These are phyloP conservation scores for Mycosphaerella sp. DNA, from an alignment of 2,329 filamentous ascomycete genomes.

Conservation along the genomic window DNA sequence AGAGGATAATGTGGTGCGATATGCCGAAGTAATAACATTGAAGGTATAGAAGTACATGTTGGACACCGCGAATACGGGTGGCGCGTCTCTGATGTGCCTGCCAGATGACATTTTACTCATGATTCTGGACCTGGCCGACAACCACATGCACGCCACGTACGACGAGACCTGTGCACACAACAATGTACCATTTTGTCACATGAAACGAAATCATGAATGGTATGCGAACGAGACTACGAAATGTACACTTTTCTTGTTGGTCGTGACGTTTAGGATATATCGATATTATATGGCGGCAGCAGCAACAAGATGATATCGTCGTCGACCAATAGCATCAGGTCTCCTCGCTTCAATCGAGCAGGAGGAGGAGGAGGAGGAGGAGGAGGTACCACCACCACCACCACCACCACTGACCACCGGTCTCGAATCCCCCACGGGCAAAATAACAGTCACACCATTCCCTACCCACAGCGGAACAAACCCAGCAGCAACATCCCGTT, in stretches of 20 bases:
- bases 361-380: too few relatives aligned
- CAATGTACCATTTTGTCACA: background rate
- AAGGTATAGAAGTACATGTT: too few relatives aligned
- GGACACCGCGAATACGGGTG: background rate
- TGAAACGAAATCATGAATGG: too few relatives aligned
- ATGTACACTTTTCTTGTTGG: too few relatives aligned
- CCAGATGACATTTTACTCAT: constrained; percentile 3
- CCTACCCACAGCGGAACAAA: constrained; percentile 45
- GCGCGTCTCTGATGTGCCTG: constrained; percentile 4
- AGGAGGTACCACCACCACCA: too few relatives aligned
- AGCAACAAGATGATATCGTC: background rate
- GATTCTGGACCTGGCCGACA: background rate
- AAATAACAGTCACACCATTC: constrained; percentile 45
- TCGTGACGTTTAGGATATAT: too few relatives aligned
- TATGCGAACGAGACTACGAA: too few relatives aligned
- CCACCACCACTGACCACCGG: constrained; percentile 27
- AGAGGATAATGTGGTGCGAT: too few relatives aligned
- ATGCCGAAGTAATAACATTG: too few relatives aligned
- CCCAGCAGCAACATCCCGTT: constrained; percentile 33
- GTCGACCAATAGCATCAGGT: background rate
- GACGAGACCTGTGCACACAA: background rate
- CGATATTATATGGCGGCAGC: too few relatives aligned
- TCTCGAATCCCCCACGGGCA: constrained; percentile 48
- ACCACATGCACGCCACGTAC: too few relatives aligned
- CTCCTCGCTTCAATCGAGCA: background rate